Conservation (phyloP, 768 basidiomycete genomes). For the Gloeophyllum trabeum region DNA sequence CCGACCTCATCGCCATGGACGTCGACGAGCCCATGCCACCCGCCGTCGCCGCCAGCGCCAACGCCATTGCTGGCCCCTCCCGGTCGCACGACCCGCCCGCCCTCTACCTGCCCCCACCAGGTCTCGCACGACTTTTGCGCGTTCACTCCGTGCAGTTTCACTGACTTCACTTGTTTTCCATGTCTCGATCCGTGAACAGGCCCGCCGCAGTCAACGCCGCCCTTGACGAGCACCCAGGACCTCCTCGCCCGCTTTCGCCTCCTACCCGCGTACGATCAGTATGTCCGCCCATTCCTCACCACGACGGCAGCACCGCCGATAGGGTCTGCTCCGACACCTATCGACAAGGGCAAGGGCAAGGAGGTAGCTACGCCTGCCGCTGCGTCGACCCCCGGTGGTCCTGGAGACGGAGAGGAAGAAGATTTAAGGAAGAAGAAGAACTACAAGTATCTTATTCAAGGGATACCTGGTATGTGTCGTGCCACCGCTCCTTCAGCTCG, state of each 20-base stretch:
- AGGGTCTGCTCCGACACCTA: conserved; percentile 14
- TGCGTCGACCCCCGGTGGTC: conserved; percentile 27
- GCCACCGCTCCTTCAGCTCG: conserved; percentile 3
- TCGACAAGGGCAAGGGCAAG: conserved; percentile 19
- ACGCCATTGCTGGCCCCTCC: conserved; percentile 60
- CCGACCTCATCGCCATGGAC: conserved; percentile 11
- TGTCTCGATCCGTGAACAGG: conserved; percentile 12
- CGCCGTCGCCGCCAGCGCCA: conserved; percentile 18
- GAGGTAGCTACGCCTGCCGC: conserved; percentile 10
- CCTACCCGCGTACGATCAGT: conserved; percentile 68
- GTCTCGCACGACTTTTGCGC: conserved; percentile 10
- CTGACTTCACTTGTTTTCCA: conserved; percentile 7
- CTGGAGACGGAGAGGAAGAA: conserved; percentile 38
- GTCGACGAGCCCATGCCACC: conserved; percentile 12
- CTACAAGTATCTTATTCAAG: conserved; percentile 70
- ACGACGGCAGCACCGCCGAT: conserved; percentile 20
- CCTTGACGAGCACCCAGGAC: conserved; percentile 69
- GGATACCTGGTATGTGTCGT: conserved; percentile 47
- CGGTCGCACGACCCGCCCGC: conserved; percentile 18
- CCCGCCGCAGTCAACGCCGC: conserved; percentile 26
- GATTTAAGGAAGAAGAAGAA: conserved; percentile 67
- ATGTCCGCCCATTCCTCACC: conserved; percentile 60
- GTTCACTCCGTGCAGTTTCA: conserved; percentile 5
- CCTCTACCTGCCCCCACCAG: conserved; percentile 18
- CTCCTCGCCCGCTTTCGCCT: conserved; percentile 64